These are phyloP conservation scores for Fusarium nisikadoi DNA, from an alignment of 2,329 filamentous ascomycete genomes.

Conservation along the genomic window DNA sequence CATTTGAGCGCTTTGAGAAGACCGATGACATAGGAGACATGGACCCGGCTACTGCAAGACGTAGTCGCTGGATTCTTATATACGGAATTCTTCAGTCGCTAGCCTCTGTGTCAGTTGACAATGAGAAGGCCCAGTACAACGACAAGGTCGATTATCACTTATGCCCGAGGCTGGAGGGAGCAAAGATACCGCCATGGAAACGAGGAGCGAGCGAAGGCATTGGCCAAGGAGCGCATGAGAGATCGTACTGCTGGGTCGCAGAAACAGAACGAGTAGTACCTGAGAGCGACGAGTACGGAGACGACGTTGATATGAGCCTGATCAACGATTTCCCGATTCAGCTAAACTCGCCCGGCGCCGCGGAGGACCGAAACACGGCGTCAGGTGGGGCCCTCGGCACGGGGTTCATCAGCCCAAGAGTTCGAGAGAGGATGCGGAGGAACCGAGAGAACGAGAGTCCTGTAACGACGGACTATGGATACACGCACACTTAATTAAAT, in stretches of 20 bases:
- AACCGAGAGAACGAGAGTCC: slow-evolving; percentile 18
- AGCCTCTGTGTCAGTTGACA: slow-evolving; percentile 68
- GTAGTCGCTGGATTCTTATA: slow-evolving; percentile 70
- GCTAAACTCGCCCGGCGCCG: slow-evolving; percentile 9
- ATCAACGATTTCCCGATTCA: slow-evolving; percentile 21
- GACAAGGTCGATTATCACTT: slow-evolving; percentile 68
- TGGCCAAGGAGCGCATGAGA: slow-evolving; percentile 58
- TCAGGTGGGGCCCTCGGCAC: slow-evolving; percentile 16
- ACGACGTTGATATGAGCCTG: slow-evolving; percentile 11
- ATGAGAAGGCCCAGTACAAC: slow-evolving; percentile 62
- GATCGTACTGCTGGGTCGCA: slow-evolving; percentile 64
- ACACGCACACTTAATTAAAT: slow-evolving; percentile 6
- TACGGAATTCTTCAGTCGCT: slow-evolving; percentile 70
- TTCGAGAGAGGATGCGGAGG: slow-evolving; percentile 3
- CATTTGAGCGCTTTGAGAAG: slow-evolving; percentile 67
- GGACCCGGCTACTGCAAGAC: slow-evolving; percentile 65
- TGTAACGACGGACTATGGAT: slow-evolving; percentile 8
- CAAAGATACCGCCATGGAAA: slow-evolving; percentile 64
- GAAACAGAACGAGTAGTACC: slow-evolving; percentile 43
- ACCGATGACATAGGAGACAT: slow-evolving; percentile 60
- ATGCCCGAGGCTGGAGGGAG: slow-evolving; percentile 59
- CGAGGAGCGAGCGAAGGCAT: slow-evolving; percentile 19
- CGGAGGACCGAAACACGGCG: slow-evolving; percentile 16
- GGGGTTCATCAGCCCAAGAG: slow-evolving; percentile 7
- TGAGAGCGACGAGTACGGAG: slow-evolving; percentile 8